phyloP scores from a whole-genome alignment of 805 yeast genomes.

The Zygosaccharomyces bailii region DNA sequence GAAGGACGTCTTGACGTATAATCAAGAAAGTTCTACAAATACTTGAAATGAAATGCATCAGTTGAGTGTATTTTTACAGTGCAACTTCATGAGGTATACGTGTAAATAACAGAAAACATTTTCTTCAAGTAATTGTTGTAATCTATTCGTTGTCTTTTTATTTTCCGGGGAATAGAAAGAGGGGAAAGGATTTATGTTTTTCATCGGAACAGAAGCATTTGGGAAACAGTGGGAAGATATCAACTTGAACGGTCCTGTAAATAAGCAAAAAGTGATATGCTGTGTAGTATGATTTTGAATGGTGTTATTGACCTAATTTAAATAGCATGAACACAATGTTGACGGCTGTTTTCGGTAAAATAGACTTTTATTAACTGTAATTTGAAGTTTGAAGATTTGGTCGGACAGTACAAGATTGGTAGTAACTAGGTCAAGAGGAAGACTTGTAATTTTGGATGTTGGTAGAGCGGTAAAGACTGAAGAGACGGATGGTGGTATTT shows the following conservation, averaged over 20 bases:
- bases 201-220: background rate
- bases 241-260: background rate
- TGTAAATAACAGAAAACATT: background rate
- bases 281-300: background rate
- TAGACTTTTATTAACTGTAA: background rate
- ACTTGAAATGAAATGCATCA: background rate
- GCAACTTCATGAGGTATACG: background rate
- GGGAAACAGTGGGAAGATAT: background rate
- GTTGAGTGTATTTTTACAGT: background rate
- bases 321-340: background rate
- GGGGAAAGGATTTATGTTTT: background rate
- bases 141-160: background rate
- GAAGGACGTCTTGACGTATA: background rate
- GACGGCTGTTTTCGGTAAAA: background rate
- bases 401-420: background rate
- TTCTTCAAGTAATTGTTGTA: background rate
- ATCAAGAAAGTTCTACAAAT: background rate
- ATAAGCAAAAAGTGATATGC: background rate
- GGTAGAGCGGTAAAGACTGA: background rate
- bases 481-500: background rate
- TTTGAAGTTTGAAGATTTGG: background rate
- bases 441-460: background rate
- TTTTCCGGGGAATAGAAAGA: background rate
- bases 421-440: background rate
- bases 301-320: background rate